Conservation (phyloP, 495 filamentous ascomycete species). For the Amorphotheca resinae region DNA sequence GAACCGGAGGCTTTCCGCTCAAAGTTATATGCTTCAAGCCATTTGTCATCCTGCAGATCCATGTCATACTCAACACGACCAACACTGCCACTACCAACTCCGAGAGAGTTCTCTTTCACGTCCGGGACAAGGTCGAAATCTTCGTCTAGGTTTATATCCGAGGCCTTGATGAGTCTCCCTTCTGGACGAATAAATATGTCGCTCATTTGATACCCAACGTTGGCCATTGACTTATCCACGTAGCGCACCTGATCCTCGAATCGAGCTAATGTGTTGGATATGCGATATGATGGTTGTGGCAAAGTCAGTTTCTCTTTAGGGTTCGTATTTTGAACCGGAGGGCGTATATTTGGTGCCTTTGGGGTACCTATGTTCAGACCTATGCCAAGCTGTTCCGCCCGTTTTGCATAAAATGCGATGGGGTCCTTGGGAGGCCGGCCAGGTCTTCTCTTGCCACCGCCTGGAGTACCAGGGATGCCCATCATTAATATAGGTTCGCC, state of each 20-base stretch:
- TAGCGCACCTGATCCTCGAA: slow-evolving; percentile 47
- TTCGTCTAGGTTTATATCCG: slow-evolving; percentile 68
- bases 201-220: slow-evolving; percentile 87
- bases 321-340: slow-evolving; percentile 34
- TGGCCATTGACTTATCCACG: slow-evolving; percentile 87
- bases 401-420: slow-evolving; percentile 33
- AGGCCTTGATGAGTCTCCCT: slow-evolving; percentile 59
- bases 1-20: slow-evolving; percentile 58
- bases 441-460: slow-evolving; percentile 27
- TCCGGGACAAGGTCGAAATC: slow-evolving; percentile 57
- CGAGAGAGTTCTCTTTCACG: slow-evolving; percentile 41
- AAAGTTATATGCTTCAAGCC: slow-evolving; percentile 75
- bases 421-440: slow-evolving; percentile 36
- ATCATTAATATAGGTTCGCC: slow-evolving; percentile 9
- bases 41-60: slow-evolving; percentile 97
- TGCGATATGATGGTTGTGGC: slow-evolving; percentile 44
- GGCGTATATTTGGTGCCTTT: slow-evolving; percentile 31
- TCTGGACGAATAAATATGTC: slow-evolving; percentile 74
- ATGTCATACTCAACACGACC: slow-evolving; percentile 96
- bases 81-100: slow-evolving; percentile 30
- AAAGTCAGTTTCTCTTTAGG: slow-evolving; percentile 48
- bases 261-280: slow-evolving; percentile 38
- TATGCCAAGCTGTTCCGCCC: slow-evolving; percentile 21
- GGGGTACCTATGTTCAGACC: slow-evolving; percentile 15
- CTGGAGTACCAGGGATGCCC: slow-evolving; percentile 17